These are phyloP conservation scores for Pseudoturritis turrita DNA, from an alignment of 345 rosid species.

Conservation along the genomic window DNA sequence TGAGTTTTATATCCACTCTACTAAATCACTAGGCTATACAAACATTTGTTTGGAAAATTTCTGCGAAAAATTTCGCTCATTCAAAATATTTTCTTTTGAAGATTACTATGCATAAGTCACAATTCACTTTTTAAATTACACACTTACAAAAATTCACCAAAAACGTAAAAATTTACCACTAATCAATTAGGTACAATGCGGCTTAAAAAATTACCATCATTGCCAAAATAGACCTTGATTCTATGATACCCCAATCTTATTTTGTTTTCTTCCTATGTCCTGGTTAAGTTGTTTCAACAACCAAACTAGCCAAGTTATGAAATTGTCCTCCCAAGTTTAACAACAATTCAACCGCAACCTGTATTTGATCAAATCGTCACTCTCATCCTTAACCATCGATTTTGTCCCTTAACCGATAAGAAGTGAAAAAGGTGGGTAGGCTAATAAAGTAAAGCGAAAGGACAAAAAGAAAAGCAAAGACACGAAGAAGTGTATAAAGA, in stretches of 20 bases:
- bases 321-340: not conserved
- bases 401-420: not conserved
- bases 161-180: not conserved
- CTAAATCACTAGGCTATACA: too few relatives aligned
- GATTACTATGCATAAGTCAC: not conserved
- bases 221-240: not conserved
- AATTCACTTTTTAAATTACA: not conserved
- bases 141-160: not conserved
- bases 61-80: not conserved
- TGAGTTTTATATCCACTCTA: too few relatives aligned
- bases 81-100: too few relatives aligned
- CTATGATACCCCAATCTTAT: not conserved
- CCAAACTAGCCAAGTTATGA: not conserved
- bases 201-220: not conserved
- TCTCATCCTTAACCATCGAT: not conserved
- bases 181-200: not conserved
- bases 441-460: constrained; percentile 25
- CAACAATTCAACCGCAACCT: not conserved
- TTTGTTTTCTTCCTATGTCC: not conserved
- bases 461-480: constrained; percentile 24
- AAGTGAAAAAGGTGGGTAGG: constrained; percentile 11
- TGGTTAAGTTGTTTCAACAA: constrained; percentile 12
- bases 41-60: too few relatives aligned
- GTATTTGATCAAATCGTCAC: not conserved
- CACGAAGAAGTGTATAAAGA: constrained; percentile 18